Base-by-base conservation (phyloP, 2,329 filamentous ascomycete species). In the Monosporascus ibericus region DNA sequence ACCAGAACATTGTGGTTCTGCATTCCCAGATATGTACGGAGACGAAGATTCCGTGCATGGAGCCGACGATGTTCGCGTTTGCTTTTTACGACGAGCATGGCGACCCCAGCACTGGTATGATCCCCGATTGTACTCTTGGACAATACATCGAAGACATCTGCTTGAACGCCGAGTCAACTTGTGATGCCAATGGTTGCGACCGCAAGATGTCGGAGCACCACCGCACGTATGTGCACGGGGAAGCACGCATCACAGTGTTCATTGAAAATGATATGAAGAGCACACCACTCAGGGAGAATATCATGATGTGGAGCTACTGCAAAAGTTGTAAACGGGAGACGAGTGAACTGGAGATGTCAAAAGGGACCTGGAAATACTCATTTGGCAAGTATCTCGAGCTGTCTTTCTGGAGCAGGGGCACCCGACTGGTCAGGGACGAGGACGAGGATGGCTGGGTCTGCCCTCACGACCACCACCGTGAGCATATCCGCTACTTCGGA, bases 331-430 rank as follows among this genome's bases (percentile, higher is more conserved):
- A 89, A 49, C 90, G 90, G 59, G 92, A 97, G 66, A 95, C 92
- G 0, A 88, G 90, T 39, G 85, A 92, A 47, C 88, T 89, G 59
- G 85, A 87, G 34, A 96, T 99, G 90, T 96, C 92, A 1, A 85
- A 91, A 52, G 91, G 85, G 62, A 95, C 92, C 0, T 99, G 91
- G 88, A 96, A 95, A 68, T 99, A 99, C 68, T 99, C 94, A 0
- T 95, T 99, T 64, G 94, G 90, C 11, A 99, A 99, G 70, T 99
- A 97, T 64, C 77, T 99, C n/a, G 94, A 99, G 70, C 76, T 99
- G 18, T 91, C 92, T 2, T 97, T 97, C 69, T 99, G 92, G 92
- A 92, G 92, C 64, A 87, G 84, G 42, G 87, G 90, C 38, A 74
- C 97, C 48, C 88, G 85, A 65, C 84, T 86, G 60, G 85, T 81